Base-by-base conservation (phyloP, 1,284 basidiomycete species). In the Apiotrichum sp. region DNA sequence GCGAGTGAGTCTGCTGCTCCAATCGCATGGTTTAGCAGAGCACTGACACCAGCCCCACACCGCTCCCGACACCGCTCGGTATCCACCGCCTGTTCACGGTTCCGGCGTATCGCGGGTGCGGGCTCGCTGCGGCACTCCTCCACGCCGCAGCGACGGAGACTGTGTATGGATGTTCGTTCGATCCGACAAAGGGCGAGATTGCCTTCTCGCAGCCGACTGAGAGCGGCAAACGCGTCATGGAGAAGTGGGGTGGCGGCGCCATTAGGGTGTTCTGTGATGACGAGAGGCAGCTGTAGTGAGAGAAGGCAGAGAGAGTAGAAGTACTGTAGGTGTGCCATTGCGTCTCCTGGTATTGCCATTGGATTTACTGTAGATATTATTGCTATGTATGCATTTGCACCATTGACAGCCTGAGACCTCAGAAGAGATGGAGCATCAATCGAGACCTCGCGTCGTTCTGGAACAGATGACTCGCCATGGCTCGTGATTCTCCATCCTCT, bases 121-220 rank as follows among this genome's bases (percentile, higher is more conserved):
- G 73, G 0, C 60, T 78, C 14, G 74, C 73, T 0, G 55, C 59
- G 1, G 49, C 56, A 6, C 57, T 79, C 10, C 69, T 80, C 14
- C 68, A 78, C 31, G 65, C 64, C 0, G 65, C 76, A 0, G 71
- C 72, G 3, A 39, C 41, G 4, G 59, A 72, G 31, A 77, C 71
- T 10, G 67, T 79, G 3, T 79, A 79, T 57, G 78, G 76, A 2
- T 72, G 71, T 38, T 58, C 61, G 0, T 72, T 79, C 49, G 61
- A 65, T 35, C 70, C 74, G 0, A 44, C 47, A 0, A 59, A 56
- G 29, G 66, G 66, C 3, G 62, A 74, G 47, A 70, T 78, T 0
- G 79, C 78, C 2, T 79, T 80, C 60, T 75, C 72, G 29, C 79
- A 79, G 60, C 78, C 79, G 10, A 78, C 77, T 2, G 69, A 72